Evolutionary conservation across 768 basidiomycete genomes (phyloP).

Genomic region (Lenzites betulinus): DNA sequence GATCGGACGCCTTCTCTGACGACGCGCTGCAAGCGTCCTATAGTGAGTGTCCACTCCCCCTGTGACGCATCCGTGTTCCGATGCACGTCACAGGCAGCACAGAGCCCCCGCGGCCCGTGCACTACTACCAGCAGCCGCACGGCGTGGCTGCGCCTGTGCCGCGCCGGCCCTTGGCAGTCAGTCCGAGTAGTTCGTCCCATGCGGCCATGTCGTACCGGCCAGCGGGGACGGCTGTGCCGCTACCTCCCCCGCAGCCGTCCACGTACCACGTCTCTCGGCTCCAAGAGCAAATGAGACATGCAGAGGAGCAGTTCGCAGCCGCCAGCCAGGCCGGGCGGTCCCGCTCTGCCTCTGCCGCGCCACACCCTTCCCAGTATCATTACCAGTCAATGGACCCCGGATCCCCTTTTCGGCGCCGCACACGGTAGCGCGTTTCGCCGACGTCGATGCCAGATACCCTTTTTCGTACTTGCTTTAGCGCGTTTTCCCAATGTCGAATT

Average conservation of each 20-base stretch:
- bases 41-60: neutral
- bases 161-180: neutral
- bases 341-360: neutral
- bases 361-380: neutral
- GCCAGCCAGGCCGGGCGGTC: neutral
- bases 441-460: no score
- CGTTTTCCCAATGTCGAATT: no score
- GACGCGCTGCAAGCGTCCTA: neutral
- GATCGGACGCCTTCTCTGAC: neutral
- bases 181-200: neutral
- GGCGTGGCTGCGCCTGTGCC: slow-evolving; percentile 1
- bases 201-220: neutral
- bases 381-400: neutral
- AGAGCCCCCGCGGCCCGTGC: neutral
- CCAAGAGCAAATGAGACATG: neutral
- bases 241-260: neutral
- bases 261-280: slow-evolving; percentile 5
- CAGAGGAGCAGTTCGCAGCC: neutral
- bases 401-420: neutral
- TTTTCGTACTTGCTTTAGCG: no score
- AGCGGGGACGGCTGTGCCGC: neutral
- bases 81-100: neutral
- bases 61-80: neutral
- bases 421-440: neutral
- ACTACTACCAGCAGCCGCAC: neutral